phyloP scores from a whole-genome alignment of 441 rosid genomes.

The Lepidium campestre region DNA sequence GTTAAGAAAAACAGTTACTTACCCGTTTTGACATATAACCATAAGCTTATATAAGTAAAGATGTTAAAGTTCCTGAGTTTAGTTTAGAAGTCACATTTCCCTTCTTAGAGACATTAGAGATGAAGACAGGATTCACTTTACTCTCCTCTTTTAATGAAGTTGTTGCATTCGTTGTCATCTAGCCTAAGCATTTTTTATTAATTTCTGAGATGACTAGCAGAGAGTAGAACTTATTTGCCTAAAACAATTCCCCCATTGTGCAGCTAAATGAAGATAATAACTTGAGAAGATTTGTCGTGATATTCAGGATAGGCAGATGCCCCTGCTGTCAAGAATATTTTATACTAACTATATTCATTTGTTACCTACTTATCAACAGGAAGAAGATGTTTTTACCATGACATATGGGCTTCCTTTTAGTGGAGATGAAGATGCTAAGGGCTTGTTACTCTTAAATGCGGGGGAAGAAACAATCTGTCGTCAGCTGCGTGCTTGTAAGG shows the following conservation, averaged over 20 bases:
- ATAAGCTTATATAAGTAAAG: not conserved
- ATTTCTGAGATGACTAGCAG: not conserved
- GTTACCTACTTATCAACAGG: slow-evolving; percentile 43
- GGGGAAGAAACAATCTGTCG: slow-evolving; percentile 87
- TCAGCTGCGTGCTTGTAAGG: slow-evolving; percentile 86
- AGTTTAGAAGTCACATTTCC: slow-evolving; percentile 1
- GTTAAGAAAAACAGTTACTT: not conserved
- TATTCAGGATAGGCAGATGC: not conserved
- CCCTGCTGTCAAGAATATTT: not conserved
- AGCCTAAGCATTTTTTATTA: not conserved
- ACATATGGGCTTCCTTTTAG: slow-evolving; percentile 82
- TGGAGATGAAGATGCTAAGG: slow-evolving; percentile 78
- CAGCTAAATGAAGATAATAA: not conserved
- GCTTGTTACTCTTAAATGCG: slow-evolving; percentile 77
- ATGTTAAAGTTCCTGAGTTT: not conserved
- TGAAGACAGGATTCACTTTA: not conserved
- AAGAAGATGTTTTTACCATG: slow-evolving; percentile 93
- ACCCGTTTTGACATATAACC: not conserved
- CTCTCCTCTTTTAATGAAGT: not conserved
- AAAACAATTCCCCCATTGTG: not conserved
- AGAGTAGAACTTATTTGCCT: not conserved
- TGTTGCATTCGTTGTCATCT: not conserved
- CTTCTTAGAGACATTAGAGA: slow-evolving; percentile 1
- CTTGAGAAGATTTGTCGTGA: not conserved
- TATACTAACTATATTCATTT: slow-evolving; percentile 6